A percentile compares a stretch with the other conserved stretches of the same genome.
phyloP scores from a whole-genome alignment of 1,139 yeast species.

The Trichomonascaceae sp. region DNA sequence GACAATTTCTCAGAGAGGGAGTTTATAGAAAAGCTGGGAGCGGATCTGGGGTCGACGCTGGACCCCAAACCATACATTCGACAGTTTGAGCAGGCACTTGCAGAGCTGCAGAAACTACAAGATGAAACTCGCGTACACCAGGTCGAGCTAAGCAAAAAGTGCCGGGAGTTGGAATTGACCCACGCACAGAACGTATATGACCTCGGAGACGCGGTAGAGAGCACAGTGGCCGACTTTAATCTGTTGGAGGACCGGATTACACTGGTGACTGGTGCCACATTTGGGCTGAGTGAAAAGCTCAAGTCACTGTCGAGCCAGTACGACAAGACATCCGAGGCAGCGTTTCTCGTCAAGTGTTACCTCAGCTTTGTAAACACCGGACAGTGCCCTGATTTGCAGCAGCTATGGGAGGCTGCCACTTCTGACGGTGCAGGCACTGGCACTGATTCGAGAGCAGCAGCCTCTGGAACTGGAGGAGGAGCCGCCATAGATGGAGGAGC shows the following conservation, averaged over 20 bases:
- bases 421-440: conserved; percentile 28
- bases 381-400: conserved; percentile 39
- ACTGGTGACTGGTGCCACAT: conserved; percentile 40
- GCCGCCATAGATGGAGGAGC: background rate
- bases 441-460: too few relatives aligned
- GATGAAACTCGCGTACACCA: conserved; percentile 40
- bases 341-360: conserved; percentile 64
- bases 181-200: conserved; percentile 57
- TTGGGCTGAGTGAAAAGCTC: conserved; percentile 62
- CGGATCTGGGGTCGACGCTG: conserved; percentile 10
- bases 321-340: conserved; percentile 61
- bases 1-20: conserved; percentile 62
- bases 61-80: conserved; percentile 94
- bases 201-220: conserved; percentile 30
- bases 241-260: conserved; percentile 44
- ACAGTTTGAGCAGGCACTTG: conserved; percentile 76
- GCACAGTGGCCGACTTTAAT: conserved; percentile 35
- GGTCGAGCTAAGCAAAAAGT: conserved; percentile 42
- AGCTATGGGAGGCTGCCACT: conserved; percentile 23
- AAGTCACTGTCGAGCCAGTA: conserved; percentile 66
- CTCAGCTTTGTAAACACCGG: conserved; percentile 56
- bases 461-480: background rate
- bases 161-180: conserved; percentile 42
- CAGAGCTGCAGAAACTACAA: conserved; percentile 50
- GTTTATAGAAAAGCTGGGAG: conserved; percentile 68